A percentile compares a stretch with the other conserved stretches of the same genome.
These are phyloP conservation scores for Globisporangium uncinulatum DNA, from an alignment of 352 stramenopile species.

Conservation along the genomic window DNA sequence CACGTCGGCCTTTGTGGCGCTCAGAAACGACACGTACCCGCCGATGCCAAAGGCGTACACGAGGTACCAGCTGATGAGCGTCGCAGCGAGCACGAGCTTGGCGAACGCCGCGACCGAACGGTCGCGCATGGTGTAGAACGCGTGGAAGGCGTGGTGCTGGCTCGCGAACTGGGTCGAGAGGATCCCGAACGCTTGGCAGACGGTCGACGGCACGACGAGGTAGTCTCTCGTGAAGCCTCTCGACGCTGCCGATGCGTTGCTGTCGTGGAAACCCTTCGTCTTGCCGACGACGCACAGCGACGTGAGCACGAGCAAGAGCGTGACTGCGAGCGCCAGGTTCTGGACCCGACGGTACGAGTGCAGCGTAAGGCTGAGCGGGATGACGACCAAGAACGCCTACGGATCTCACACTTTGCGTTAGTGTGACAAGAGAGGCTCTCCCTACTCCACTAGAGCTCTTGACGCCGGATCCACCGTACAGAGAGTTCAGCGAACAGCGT, in stretches of 20 bases:
- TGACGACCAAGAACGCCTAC: slow-evolving; percentile 25
- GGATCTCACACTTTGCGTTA: neutral
- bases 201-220: slow-evolving; percentile 36
- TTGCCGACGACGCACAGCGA: slow-evolving; percentile 27
- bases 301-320: slow-evolving; percentile 20
- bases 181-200: slow-evolving; percentile 43
- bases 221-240: slow-evolving; percentile 36
- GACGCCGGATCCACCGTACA: slow-evolving; percentile 13
- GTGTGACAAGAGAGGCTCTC: neutral
- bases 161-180: slow-evolving; percentile 32
- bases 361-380: slow-evolving; percentile 33
- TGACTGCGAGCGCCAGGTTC: slow-evolving; percentile 15
- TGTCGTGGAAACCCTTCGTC: slow-evolving; percentile 20
- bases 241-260: slow-evolving; percentile 17
- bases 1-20: slow-evolving; percentile 32
- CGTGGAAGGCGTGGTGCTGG: slow-evolving; percentile 53
- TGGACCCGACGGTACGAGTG: slow-evolving; percentile 29
- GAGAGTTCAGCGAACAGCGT: slow-evolving; percentile 31
- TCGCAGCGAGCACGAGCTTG: slow-evolving; percentile 23
- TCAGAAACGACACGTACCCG: slow-evolving; percentile 48
- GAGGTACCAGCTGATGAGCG: slow-evolving; percentile 25
- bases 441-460: neutral
- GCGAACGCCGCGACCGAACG: slow-evolving; percentile 33
- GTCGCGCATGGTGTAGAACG: slow-evolving; percentile 33
- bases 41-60: slow-evolving; percentile 36